phyloP scores from a whole-genome alignment of 1,284 basidiomycete species.

The Moniliophthora roreri region DNA sequence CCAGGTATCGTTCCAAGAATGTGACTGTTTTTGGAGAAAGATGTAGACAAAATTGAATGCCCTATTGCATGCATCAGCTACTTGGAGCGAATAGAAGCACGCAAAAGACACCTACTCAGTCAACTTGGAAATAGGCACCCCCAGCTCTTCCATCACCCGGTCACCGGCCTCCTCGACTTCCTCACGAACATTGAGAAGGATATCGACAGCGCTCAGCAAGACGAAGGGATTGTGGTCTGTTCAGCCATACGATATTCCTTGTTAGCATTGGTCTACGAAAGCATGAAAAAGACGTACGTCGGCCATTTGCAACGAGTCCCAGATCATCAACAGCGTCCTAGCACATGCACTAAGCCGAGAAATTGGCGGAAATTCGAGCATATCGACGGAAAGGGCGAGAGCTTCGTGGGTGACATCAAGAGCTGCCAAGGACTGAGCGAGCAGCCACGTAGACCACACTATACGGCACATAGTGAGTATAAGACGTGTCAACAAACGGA shows the following conservation, averaged over 20 bases:
- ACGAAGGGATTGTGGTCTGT: conserved; percentile 47
- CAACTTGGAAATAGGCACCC: conserved; percentile 36
- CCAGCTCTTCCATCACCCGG: conserved; percentile 32
- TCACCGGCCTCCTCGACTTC: conserved; percentile 42
- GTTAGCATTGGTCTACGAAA: not conserved
- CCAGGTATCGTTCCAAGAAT: conserved; percentile 80
- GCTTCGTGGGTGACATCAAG: conserved; percentile 46
- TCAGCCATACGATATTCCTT: conserved; percentile 40
- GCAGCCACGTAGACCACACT: conserved; percentile 49
- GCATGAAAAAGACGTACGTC: conserved; percentile 46
- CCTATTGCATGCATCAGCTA: conserved; percentile 23
- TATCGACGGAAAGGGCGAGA: conserved; percentile 43
- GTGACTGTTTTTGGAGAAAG: conserved; percentile 59
- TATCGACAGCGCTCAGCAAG: conserved; percentile 44
- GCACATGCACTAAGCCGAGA: conserved; percentile 56
- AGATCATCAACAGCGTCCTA: conserved; percentile 52
- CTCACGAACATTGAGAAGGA: conserved; percentile 40
- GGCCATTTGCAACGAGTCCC: conserved; percentile 59
- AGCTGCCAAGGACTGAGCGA: conserved; percentile 42
- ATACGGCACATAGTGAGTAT: conserved; percentile 3
- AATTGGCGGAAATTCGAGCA: conserved; percentile 56
- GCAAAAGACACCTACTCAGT: conserved; percentile 42
- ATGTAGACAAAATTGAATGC: conserved; percentile 45
- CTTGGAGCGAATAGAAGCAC: not conserved
- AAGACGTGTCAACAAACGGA: not conserved